These are phyloP conservation scores for Heliamphora exappendiculata DNA, from an alignment of 148 eudicot species.

Conservation along the genomic window DNA sequence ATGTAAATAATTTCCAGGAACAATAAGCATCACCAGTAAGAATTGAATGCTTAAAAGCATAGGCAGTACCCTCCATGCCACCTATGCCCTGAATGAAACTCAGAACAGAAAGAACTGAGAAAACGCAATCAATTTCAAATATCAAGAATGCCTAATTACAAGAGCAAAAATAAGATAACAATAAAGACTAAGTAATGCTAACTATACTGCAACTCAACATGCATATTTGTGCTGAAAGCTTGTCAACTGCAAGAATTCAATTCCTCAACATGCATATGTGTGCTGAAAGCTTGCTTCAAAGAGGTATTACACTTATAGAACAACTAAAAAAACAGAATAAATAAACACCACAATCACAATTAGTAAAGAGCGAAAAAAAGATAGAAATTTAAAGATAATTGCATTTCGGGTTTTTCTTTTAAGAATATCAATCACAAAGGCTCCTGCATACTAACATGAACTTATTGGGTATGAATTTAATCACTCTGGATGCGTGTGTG, in stretches of 20 bases:
- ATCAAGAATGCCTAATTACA: neutral
- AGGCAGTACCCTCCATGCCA: neutral
- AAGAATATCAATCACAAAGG: neutral
- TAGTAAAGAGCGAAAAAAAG: neutral
- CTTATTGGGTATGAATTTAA: neutral
- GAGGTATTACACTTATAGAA: neutral
- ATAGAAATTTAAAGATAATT: neutral
- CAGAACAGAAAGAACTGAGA: too few relatives aligned
- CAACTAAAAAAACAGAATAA: neutral
- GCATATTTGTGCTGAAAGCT: slow-evolving; percentile 6
- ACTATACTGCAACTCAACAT: neutral
- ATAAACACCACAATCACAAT: neutral
- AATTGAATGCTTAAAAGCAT: neutral
- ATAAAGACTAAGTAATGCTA: neutral
- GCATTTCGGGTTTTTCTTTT: neutral
- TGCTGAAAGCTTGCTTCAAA: neutral
- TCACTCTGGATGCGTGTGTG: neutral
- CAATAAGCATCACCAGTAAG: neutral
- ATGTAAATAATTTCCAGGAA: neutral
- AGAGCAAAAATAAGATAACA: neutral
- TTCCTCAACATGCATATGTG: too few relatives aligned
- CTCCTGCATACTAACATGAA: neutral
- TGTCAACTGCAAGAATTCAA: neutral
- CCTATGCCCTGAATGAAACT: neutral
- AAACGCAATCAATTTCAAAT: neutral